phyloP scores from a whole-genome alignment of 2,329 filamentous ascomycete genomes.

The Colletotrichum phormii region DNA sequence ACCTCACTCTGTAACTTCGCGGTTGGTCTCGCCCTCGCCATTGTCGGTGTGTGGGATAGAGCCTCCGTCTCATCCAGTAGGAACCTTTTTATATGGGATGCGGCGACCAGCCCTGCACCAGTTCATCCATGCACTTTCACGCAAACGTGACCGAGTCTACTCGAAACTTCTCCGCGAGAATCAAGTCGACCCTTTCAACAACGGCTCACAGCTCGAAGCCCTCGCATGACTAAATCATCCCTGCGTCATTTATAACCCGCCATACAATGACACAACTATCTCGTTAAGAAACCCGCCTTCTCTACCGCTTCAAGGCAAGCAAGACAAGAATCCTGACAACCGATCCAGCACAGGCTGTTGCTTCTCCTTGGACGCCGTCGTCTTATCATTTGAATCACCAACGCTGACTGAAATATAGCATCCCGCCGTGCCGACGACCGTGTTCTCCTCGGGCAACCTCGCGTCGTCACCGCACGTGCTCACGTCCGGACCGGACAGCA shows the following conservation, averaged over 20 bases:
- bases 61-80: too few relatives aligned
- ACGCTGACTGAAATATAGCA: conserved; percentile 75
- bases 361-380: conserved; percentile 62
- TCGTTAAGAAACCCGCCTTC: too few relatives aligned
- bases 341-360: conserved; percentile 65
- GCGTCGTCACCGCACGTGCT: conserved; percentile 62
- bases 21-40: too few relatives aligned
- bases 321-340: conserved; percentile 59
- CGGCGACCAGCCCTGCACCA: too few relatives aligned
- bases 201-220: background rate
- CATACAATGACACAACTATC: background rate
- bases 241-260: background rate
- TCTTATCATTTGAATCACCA: conserved; percentile 65
- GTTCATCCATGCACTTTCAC: too few relatives aligned
- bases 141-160: too few relatives aligned
- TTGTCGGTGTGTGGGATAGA: too few relatives aligned
- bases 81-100: too few relatives aligned
- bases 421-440: conserved; percentile 59
- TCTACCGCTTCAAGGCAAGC: conserved; percentile 48
- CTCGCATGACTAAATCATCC: background rate
- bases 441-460: conserved; percentile 69
- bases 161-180: too few relatives aligned
- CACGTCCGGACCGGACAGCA: conserved; percentile 66
- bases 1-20: too few relatives aligned
- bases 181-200: too few relatives aligned